Base-by-base conservation (phyloP, 192 early-diverging fungal genomes). In the Rhizoclosmatium sp. region DNA sequence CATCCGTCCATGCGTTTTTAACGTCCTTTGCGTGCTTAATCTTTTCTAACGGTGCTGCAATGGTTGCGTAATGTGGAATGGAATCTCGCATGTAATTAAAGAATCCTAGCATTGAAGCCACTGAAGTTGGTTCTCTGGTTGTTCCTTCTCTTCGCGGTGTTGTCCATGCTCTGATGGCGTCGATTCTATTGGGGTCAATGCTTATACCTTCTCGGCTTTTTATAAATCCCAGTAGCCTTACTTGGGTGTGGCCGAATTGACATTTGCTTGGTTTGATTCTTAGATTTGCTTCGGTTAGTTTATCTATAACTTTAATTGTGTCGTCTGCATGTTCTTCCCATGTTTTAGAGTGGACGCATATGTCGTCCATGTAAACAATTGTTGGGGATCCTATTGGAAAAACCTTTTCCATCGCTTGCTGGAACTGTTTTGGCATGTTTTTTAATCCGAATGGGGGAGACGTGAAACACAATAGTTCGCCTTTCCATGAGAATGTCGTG, bases 321-420 rank as follows among this genome's bases (percentile, higher is more conserved):
- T 67, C 40, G 5, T 12, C 9, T 47, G 65, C 44, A 21, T 67
- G 65, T 45, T 39, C 23, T 39, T 12, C 65, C 65, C 65, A 67
- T 31, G 65, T 44, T 39, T 45, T 39, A 7, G 65, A 67, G 40
- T 67, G 65, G 4, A 67, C 45, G 65, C 23, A 67, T 12, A 67
- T 39, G 21, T 67, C 45, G 65, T 67, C 65, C 23, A 67, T 67
- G 45, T 67, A 67, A 21, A 67, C 61, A 12, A 62, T 62, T 4
- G 61, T 62, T n/a, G 61, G 61, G 4, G 61, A 10, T 7, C 5
- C 44, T 12, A 10, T 4, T 12, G 14, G 23, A 44, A 67, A 67
- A 45, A 67, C 14, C 5, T 45, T 67, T 7, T 67, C 65, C 65
- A 67, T 67, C 9, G 21, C 4, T 67, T 67, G n/a, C 44, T 67